These are phyloP conservation scores for Colletotrichum tropicale DNA, from an alignment of 2,329 filamentous ascomycete genomes.

Conservation along the genomic window DNA sequence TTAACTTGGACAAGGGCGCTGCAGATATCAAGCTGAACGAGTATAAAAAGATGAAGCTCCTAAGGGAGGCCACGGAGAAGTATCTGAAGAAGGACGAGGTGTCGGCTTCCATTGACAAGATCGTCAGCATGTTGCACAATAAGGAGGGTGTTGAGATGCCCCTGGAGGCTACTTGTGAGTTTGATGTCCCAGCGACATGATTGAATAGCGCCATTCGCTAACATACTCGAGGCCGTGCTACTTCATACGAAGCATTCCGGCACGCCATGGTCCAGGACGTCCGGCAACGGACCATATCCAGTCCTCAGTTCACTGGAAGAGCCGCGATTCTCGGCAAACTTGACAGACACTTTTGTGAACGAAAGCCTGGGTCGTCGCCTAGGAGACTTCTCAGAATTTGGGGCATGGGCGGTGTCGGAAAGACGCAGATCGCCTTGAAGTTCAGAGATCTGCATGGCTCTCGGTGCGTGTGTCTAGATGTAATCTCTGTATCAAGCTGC, in stretches of 20 bases:
- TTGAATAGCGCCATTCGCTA: neutral
- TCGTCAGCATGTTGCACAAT: conserved; percentile 22
- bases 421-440: conserved; percentile 33
- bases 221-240: neutral
- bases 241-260: conserved; percentile 1
- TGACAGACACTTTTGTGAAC: conserved; percentile 8
- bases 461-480: neutral
- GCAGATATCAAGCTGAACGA: conserved; percentile 25
- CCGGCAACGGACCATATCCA: neutral
- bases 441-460: conserved; percentile 23
- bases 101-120: conserved; percentile 19
- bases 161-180: conserved; percentile 25
- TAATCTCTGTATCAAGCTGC: neutral
- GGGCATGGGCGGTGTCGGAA: conserved; percentile 33
- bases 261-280: neutral
- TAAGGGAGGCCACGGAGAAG: conserved; percentile 25
- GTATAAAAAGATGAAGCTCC: conserved; percentile 27
- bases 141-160: conserved; percentile 19
- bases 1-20: conserved; percentile 29
- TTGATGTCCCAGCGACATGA: neutral
- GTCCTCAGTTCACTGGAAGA: conserved; percentile 27
- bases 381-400: conserved; percentile 27
- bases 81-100: conserved; percentile 24
- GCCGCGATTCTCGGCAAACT: conserved; percentile 25
- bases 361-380: neutral